A percentile compares a stretch with the other conserved stretches of the same genome.
Conservation (phyloP, 2,329 filamentous ascomycete genomes). For the Rutstroemia sp. region DNA sequence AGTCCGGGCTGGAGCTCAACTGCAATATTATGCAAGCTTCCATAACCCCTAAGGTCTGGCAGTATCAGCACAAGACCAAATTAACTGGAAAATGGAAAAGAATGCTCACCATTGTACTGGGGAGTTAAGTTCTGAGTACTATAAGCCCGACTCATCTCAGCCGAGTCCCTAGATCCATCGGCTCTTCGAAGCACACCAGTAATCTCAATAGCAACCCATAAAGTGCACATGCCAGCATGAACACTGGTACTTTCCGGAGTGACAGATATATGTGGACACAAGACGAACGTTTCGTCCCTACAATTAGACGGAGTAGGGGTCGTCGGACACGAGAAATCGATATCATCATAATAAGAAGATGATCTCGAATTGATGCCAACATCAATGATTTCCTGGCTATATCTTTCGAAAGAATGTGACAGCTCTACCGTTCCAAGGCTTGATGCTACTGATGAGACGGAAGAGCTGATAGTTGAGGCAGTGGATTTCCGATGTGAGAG, state of each 20-base stretch:
- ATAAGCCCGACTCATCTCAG: background rate
- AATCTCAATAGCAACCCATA: conserved; percentile 33
- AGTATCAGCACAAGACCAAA: background rate
- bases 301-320: background rate
- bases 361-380: conserved; percentile 13
- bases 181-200: conserved; percentile 23
- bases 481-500: conserved; percentile 18
- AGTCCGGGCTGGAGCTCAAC: conserved; percentile 22
- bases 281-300: conserved; percentile 11
- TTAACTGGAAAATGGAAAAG: background rate
- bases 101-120: background rate
- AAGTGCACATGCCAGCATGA: conserved; percentile 23
- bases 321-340: conserved; percentile 2
- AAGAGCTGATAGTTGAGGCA: background rate
- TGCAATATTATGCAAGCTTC: conserved; percentile 24
- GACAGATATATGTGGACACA: conserved; percentile 27
- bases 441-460: background rate
- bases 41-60: conserved; percentile 18
- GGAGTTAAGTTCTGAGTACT: conserved; percentile 2
- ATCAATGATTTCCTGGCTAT: conserved; percentile 19
- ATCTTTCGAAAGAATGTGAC: conserved; percentile 7
- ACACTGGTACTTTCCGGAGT: conserved; percentile 28
- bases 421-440: conserved; percentile 1
- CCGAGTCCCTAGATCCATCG: conserved; percentile 12
- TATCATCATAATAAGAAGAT: conserved; percentile 10